Percentiles rank a stretch among this genome's conserved stretches.
phyloP scores from a whole-genome alignment of 2,329 filamentous ascomycete species.

The Pyricularia grisea region DNA sequence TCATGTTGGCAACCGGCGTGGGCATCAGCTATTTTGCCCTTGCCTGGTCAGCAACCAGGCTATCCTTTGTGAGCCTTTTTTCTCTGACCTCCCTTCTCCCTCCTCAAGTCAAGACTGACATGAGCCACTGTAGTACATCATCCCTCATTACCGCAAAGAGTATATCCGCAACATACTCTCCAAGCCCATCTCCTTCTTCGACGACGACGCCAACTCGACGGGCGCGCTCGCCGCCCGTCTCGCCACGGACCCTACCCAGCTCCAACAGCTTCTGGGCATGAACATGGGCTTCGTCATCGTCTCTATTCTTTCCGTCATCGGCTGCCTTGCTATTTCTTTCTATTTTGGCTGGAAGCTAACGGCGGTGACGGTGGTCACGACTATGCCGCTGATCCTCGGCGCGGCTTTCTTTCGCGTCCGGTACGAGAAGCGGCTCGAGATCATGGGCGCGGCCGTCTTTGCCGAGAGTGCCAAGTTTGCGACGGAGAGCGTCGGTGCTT shows the following conservation, averaged over 20 bases:
- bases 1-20: constrained; percentile 43
- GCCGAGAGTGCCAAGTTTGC: constrained; percentile 54
- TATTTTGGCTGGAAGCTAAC: constrained; percentile 69
- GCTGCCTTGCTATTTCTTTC: constrained; percentile 57
- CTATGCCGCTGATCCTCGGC: constrained; percentile 22
- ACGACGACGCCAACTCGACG: constrained; percentile 47
- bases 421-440: constrained; percentile 47
- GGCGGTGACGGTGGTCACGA: constrained; percentile 38
- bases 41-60: constrained; percentile 32
- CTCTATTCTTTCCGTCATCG: constrained; percentile 55
- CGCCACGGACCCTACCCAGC: constrained; percentile 44
- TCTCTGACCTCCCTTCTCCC: not conserved
- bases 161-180: constrained; percentile 50
- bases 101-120: not conserved
- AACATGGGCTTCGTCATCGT: constrained; percentile 56
- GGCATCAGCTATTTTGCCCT: constrained; percentile 46
- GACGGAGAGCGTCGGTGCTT: constrained; percentile 51
- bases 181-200: constrained; percentile 51
- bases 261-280: constrained; percentile 51
- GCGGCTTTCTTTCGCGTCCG: constrained; percentile 33
- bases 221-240: constrained; percentile 49
- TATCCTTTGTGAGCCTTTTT: constrained; percentile 25
- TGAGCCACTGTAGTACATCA: constrained; percentile 24
- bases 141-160: constrained; percentile 45
- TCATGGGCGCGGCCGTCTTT: constrained; percentile 47